Evolutionary conservation across 768 basidiomycete genomes (phyloP), one percentile per base, ranked within the genome.

Genomic region (Psilocybe cubensis): DNA sequence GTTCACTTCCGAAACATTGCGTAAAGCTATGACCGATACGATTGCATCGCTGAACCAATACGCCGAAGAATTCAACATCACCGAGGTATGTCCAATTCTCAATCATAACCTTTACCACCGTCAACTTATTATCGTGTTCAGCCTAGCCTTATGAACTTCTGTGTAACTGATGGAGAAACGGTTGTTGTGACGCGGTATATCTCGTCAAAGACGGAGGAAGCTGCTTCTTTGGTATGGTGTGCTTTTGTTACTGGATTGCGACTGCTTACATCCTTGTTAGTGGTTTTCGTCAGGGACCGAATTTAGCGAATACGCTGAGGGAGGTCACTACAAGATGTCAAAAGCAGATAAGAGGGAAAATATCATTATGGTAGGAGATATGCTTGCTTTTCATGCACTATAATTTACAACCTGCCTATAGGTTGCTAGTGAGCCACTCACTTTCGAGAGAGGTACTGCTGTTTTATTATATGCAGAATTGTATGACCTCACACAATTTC

Each of bases 281-380:
- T 96, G 94, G 89, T 96, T 93, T 73, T 96, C 95, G 3, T 96
- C 95, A 12, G 96, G 96, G 1, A 96, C 94, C 5, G 88, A 90
- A 21, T 98, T 98, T 66, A 91, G 89, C 53, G 94, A 97, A 74
- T 94, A 89, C 63, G 85, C 86, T 23, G 84, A 90, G 62, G 94
- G 92, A 4, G 92, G 93, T 21, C 89, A 95, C 68, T 96, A 96
- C 71, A 88, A 88, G 68, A 98, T 98, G 96, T 88, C 88, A 4
- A 98, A 97, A 72, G 85, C 89, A 28, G 96, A 98, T 75, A 97
- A 96, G 70, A 79, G 95, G 56, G 96, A 98, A 71, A 92, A 94
- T 64, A 97, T 98, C 64, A 94, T 99, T 64, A 89, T 98, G 89
- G 87, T 85, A 59, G 20, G 72, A 24, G 11, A 10, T 28, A 27